Base-by-base conservation (phyloP, 768 basidiomycete species). In the Lyophyllum semitale region DNA sequence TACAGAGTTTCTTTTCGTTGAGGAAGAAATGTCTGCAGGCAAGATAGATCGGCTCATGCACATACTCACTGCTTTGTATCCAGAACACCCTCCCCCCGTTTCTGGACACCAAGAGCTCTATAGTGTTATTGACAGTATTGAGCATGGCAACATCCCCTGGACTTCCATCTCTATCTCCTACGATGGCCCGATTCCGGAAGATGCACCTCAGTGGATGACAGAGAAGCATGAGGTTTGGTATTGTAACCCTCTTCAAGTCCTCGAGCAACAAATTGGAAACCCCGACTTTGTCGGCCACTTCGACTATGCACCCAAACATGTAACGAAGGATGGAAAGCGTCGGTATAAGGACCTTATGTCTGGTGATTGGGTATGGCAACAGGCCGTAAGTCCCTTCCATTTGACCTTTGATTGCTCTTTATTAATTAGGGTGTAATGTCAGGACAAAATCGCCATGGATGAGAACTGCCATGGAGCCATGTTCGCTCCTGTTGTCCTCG, bases 311-410 rank as follows among this genome's bases (percentile, higher is more conserved):
- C 73, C 75, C 0, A 69, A 69, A 40, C 54, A 61, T 11, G 66
- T 69, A 25, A 67, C 65, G 11, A 38, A 48, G 63, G 43, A 64
- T 8, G 69, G 65, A 0, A 61, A 66, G 18, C 57, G 69, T 0
- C 64, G 58, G 4, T 75, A 60, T 49, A 37, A 32, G 3, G 63
- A 78, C 60, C 59, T 80, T 17, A 76, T 78, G 72, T 76, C 74
- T 0, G 77, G 72, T 3, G 63, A 74, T 29, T 78, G 67, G 62
- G 72, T 72, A 3, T 79, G 73, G 74, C 49, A 61, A 6, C 75
- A 81, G 45, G 71, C 68, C 4, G 75, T 77, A 63, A 6, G 67
- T n/a, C 68, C 15, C 15, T 17, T 11, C 6, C 8, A 18, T 44
- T 52, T 17, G 5, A 25, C 22, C 42, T 37, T 13, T 29, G 4